Evolutionary conservation across 1,139 yeast species (phyloP).

Genomic region (Hemisphaericaspora xylanilytica): DNA sequence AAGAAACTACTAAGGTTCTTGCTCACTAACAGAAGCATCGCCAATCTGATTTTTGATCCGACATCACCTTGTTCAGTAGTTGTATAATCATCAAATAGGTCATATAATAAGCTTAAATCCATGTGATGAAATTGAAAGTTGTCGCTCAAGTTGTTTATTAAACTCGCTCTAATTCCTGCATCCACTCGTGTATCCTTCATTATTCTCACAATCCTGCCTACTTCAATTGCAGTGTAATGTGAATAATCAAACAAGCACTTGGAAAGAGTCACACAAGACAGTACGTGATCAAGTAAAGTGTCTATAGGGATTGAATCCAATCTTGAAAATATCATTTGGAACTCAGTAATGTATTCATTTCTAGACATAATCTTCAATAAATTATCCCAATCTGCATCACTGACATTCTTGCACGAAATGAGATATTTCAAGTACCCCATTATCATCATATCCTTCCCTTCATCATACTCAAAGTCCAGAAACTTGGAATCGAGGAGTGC

Average conservation of each 20-base stretch:
- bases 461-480: constrained; percentile 29
- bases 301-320: constrained; percentile 15
- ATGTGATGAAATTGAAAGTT: constrained; percentile 28
- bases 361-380: constrained; percentile 19
- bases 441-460: constrained; percentile 28
- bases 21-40: constrained; percentile 26
- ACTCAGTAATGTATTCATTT: constrained; percentile 16
- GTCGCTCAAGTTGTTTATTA: constrained; percentile 19
- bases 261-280: constrained; percentile 30
- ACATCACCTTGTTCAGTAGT: constrained; percentile 72
- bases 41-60: constrained; percentile 68
- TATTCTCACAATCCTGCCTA: constrained; percentile 16
- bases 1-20: constrained; percentile 22
- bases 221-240: constrained; percentile 12
- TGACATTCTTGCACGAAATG: background rate
- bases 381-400: constrained; percentile 18
- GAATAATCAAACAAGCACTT: constrained; percentile 28
- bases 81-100: constrained; percentile 60
- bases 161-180: constrained; percentile 25
- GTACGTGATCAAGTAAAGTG: constrained; percentile 23
- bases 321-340: constrained; percentile 21
- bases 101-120: constrained; percentile 6
- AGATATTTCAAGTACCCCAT: constrained; percentile 29
- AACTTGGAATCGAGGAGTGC: constrained; percentile 2
- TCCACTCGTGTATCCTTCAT: constrained; percentile 20